These are phyloP conservation scores for Forsythia viridissima DNA, from an alignment of 257 asterid genomes.

Conservation along the genomic window DNA sequence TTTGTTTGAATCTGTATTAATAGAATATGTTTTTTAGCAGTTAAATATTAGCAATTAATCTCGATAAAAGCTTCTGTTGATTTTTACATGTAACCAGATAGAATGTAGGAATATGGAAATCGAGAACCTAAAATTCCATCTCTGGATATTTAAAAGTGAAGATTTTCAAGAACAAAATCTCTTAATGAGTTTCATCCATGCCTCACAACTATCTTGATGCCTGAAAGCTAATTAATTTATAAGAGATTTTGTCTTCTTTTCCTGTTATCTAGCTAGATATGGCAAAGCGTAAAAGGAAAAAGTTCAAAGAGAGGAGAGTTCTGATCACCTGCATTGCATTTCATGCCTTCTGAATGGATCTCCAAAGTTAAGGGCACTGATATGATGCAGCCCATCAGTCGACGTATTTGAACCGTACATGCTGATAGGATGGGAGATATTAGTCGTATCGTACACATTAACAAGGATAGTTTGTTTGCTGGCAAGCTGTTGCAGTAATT, in stretches of 20 bases:
- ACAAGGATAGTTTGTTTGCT: constrained; percentile 94
- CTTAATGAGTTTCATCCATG: not conserved
- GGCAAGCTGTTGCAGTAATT: constrained; percentile 96
- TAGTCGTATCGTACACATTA: constrained; percentile 79
- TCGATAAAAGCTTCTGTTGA: not conserved
- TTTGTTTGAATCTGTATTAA: constrained; percentile 79
- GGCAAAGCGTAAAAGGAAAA: constrained; percentile 11
- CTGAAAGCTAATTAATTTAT: not conserved
- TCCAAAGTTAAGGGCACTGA: constrained; percentile 87
- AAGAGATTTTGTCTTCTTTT: not conserved
- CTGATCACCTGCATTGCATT: constrained; percentile 90
- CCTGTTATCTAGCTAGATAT: not conserved
- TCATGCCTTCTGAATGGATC: constrained; percentile 94
- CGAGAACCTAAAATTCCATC: not conserved
- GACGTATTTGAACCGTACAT: constrained; percentile 79
- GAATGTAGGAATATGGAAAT: not conserved
- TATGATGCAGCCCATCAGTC: constrained; percentile 50
- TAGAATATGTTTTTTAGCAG: not conserved
- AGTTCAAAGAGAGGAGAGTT: not conserved
- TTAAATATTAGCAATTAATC: not conserved
- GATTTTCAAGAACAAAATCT: not conserved
- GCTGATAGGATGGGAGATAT: constrained; percentile 72
- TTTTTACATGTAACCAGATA: not conserved
- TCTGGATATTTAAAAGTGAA: not conserved
- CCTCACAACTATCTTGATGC: not conserved